Evolutionary conservation across 2,329 filamentous ascomycete species (phyloP).

Genomic region (Endoconidiophora polonica): DNA sequence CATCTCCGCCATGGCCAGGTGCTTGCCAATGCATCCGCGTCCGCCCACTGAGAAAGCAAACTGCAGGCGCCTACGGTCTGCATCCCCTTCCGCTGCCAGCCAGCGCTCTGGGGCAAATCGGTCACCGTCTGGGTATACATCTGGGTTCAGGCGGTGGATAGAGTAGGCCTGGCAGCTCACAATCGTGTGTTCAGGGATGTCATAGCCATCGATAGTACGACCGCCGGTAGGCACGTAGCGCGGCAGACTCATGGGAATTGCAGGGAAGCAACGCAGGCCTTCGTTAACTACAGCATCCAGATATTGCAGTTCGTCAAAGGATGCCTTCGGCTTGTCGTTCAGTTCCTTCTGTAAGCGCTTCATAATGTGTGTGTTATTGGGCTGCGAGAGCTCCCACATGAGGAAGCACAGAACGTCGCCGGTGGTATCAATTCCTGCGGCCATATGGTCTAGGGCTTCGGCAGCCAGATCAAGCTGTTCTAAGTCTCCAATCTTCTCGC

Average conservation of each 20-base stretch:
- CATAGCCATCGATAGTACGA: conserved; percentile 36
- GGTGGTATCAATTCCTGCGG: conserved; percentile 55
- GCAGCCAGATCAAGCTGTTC: conserved; percentile 41
- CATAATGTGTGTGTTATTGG: conserved; percentile 35
- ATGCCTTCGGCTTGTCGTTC: conserved; percentile 21
- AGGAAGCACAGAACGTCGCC: conserved; percentile 53
- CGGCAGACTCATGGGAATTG: conserved; percentile 51
- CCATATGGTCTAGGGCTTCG: conserved; percentile 57
- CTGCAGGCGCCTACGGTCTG: conserved; percentile 46
- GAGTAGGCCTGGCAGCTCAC: conserved; percentile 47
- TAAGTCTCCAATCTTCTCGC: conserved; percentile 30
- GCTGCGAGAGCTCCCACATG: conserved; percentile 53
- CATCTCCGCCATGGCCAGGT: conserved; percentile 52
- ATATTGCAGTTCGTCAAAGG: conserved; percentile 36
- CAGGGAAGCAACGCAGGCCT: conserved; percentile 43
- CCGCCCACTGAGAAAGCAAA: conserved; percentile 52
- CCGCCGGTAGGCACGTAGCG: conserved; percentile 39
- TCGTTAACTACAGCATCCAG: conserved; percentile 49
- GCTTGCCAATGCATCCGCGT: conserved; percentile 47
- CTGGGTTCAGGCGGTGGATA: conserved; percentile 38
- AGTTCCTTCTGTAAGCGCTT: conserved; percentile 36
- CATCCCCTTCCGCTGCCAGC: conserved; percentile 57
- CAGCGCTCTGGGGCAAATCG: conserved; percentile 67
- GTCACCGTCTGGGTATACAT: conserved; percentile 66
- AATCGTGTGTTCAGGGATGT: conserved; percentile 34